These are phyloP conservation scores for Exophiala viscosa DNA, from an alignment of 2,329 filamentous ascomycete species.

Conservation along the genomic window DNA sequence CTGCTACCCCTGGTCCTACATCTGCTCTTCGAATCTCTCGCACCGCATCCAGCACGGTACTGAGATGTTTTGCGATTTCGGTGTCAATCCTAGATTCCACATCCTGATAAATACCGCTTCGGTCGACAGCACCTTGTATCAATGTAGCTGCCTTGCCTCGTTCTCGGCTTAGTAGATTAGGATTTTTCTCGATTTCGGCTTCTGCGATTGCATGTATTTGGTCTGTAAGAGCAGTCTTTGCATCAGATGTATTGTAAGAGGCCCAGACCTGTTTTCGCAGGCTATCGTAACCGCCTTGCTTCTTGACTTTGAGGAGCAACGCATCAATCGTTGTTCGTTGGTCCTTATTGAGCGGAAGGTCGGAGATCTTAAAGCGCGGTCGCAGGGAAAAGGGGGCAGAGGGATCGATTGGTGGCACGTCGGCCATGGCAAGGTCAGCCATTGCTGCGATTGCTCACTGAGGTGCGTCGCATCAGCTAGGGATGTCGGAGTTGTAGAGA, in stretches of 20 bases:
- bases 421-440: slow-evolving; percentile 23
- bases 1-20: slow-evolving; percentile 53
- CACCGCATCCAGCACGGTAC: slow-evolving; percentile 52
- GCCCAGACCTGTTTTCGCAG: slow-evolving; percentile 60
- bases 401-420: slow-evolving; percentile 13
- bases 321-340: slow-evolving; percentile 59
- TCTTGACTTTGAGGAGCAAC: slow-evolving; percentile 61
- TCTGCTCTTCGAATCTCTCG: slow-evolving; percentile 56
- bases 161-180: slow-evolving; percentile 58
- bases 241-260: slow-evolving; percentile 53
- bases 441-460: slow-evolving; percentile 4
- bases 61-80: slow-evolving; percentile 53
- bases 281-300: slow-evolving; percentile 62
- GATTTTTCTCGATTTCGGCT: slow-evolving; percentile 60
- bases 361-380: slow-evolving; percentile 55
- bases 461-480: not conserved
- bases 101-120: slow-evolving; percentile 59
- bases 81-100: slow-evolving; percentile 54
- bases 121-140: slow-evolving; percentile 61
- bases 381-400: slow-evolving; percentile 25
- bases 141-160: slow-evolving; percentile 60
- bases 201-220: slow-evolving; percentile 55
- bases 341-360: slow-evolving; percentile 57
- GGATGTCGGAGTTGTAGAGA: not conserved
- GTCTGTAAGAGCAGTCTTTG: slow-evolving; percentile 50